Evolutionary conservation across 805 yeast species (phyloP).

Genomic region (Nakazawaea pomicola): DNA sequence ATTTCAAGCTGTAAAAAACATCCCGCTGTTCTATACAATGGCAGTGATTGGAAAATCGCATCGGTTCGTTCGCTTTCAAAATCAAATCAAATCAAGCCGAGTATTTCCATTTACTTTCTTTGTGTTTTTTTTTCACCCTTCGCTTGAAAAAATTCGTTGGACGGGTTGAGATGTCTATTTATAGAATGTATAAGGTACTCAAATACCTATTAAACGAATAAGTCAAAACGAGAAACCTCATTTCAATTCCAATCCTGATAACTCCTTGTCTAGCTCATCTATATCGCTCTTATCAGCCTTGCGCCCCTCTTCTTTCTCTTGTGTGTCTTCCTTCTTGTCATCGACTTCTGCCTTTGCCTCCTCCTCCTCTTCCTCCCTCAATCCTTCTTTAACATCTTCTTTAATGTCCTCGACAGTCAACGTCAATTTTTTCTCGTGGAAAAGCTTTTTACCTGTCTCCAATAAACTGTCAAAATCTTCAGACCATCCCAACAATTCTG

Average conservation of each 20-base stretch:
- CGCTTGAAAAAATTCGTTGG: too few species aligned
- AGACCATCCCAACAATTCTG: constrained; percentile 59
- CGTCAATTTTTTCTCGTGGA: constrained; percentile 12
- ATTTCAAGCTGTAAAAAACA: too few species aligned
- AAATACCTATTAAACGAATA: too few species aligned
- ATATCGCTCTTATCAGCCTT: constrained; percentile 11
- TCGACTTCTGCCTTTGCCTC: constrained; percentile 15
- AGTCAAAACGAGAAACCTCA: too few species aligned
- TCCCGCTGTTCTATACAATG: too few species aligned
- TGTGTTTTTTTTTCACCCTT: too few species aligned
- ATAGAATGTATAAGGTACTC: too few species aligned
- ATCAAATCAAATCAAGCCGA: too few species aligned
- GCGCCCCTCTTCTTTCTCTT: constrained; percentile 18
- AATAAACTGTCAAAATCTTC: constrained; percentile 44
- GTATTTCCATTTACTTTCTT: too few species aligned
- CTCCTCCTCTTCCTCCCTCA: constrained; percentile 21
- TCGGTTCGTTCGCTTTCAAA: too few species aligned
- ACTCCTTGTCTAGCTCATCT: constrained; percentile 16
- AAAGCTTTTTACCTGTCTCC: constrained; percentile 18
- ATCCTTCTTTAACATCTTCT: constrained; percentile 10
- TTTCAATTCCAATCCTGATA: background rate
- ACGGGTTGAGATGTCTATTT: too few species aligned
- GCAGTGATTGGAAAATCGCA: too few species aligned
- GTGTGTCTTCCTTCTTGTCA: constrained; percentile 17
- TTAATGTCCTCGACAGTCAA: constrained; percentile 12